Evolutionary conservation across 2,329 filamentous ascomycete genomes (phyloP).

Genomic region (Plenodomus biglobosus): DNA sequence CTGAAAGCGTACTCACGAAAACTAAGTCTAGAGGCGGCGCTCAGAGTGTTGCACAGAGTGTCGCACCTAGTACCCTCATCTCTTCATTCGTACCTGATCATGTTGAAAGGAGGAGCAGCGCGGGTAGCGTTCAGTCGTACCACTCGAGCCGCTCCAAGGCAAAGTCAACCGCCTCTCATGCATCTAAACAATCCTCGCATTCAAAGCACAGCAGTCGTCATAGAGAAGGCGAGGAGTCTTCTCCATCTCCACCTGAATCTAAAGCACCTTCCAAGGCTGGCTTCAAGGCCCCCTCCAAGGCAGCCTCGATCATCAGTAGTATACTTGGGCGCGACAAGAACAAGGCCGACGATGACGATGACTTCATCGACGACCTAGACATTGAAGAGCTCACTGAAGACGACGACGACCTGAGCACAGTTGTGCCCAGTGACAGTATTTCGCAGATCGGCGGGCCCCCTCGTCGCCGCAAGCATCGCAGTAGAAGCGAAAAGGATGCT

Average conservation of each 20-base stretch:
- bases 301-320: constrained; percentile 40
- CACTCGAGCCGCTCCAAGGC: constrained; percentile 40
- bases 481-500: constrained; percentile 2
- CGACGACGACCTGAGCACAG: constrained; percentile 44
- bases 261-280: constrained; percentile 23
- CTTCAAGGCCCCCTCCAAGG: constrained; percentile 26
- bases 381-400: constrained; percentile 34
- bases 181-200: constrained; percentile 30
- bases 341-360: constrained; percentile 33
- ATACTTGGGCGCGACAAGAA: constrained; percentile 41
- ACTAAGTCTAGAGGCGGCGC: constrained; percentile 5
- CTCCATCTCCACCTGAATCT: constrained; percentile 28
- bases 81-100: constrained; percentile 43
- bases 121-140: constrained; percentile 39
- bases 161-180: constrained; percentile 32
- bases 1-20: constrained; percentile 13
- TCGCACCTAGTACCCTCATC: constrained; percentile 39
- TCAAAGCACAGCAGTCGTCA: constrained; percentile 26
- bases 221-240: constrained; percentile 21
- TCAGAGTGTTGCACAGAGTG: constrained; percentile 26
- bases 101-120: constrained; percentile 26
- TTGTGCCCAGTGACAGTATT: constrained; percentile 53
- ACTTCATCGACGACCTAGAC: constrained; percentile 43
- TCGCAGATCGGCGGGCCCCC: constrained; percentile 42
- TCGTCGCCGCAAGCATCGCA: constrained; percentile 35